Evolutionary conservation across 1,284 basidiomycete species (phyloP).

Genomic region (Limonomyces culmigenus): DNA sequence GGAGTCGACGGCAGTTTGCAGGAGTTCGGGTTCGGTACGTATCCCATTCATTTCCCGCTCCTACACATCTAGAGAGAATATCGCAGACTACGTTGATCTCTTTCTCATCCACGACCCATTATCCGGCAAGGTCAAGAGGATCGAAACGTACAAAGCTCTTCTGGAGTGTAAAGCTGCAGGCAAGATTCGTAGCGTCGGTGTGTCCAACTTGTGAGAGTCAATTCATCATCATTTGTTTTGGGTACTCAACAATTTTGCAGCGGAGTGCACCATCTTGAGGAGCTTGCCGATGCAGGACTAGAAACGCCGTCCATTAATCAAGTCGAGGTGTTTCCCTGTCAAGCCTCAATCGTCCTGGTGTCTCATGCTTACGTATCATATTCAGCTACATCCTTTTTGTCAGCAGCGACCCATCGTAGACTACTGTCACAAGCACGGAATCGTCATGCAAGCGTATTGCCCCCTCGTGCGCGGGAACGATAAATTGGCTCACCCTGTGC

Average conservation of each 20-base stretch:
- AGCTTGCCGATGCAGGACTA: slow-evolving; percentile 16
- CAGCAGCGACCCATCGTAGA: slow-evolving; percentile 27
- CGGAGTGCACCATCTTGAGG: slow-evolving; percentile 25
- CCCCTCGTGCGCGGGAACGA: slow-evolving; percentile 21
- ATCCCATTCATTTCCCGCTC: no score
- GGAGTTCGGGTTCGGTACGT: slow-evolving; percentile 18
- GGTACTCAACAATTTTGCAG: no score
- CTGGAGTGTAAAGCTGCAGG: slow-evolving; percentile 25
- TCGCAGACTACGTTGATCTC: not conserved
- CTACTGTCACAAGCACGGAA: slow-evolving; percentile 24
- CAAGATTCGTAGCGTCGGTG: slow-evolving; percentile 24
- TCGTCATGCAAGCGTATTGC: slow-evolving; percentile 28
- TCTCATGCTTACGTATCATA: no score
- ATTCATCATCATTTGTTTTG: no score
- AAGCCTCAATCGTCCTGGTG: not conserved
- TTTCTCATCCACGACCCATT: slow-evolving; percentile 17
- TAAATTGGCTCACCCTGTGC: no score
- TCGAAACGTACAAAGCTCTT: slow-evolving; percentile 27
- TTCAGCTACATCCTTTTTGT: slow-evolving; percentile 26
- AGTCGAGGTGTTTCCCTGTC: slow-evolving; percentile 2
- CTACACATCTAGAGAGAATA: no score
- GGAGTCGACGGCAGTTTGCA: slow-evolving; percentile 21
- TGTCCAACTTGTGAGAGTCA: slow-evolving; percentile 19
- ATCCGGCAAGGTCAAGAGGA: slow-evolving; percentile 23
- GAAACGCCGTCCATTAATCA: slow-evolving; percentile 27